phyloP scores from a whole-genome alignment of 352 stramenopile genomes.

The Hyphochytrium catenoides region DNA sequence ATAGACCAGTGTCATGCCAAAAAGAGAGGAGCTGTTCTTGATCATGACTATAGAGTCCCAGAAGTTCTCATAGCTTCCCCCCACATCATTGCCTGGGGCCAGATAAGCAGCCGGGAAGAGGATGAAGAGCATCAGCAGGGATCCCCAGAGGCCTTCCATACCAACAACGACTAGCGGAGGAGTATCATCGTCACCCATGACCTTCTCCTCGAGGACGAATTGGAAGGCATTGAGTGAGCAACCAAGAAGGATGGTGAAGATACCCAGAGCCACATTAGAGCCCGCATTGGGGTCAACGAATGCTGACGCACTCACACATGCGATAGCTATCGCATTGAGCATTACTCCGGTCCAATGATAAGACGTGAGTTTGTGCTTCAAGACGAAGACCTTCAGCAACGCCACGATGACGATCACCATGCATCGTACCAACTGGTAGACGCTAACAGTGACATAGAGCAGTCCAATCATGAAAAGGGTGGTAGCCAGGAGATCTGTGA shows the following conservation, averaged over 20 bases:
- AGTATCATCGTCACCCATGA: constrained; percentile 35
- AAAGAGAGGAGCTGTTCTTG: constrained; percentile 4
- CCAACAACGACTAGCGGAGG: constrained; percentile 54
- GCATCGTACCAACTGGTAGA: constrained; percentile 44
- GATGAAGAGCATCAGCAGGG: constrained; percentile 33
- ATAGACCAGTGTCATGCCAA: constrained; percentile 20
- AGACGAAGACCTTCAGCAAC: constrained; percentile 50
- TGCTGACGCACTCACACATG: constrained; percentile 34
- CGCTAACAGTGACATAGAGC: constrained; percentile 21
- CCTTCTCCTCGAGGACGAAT: constrained; percentile 68
- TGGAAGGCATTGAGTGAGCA: constrained; percentile 43
- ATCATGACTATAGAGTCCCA: constrained; percentile 8
- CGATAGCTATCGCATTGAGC: constrained; percentile 46
- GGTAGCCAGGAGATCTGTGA: constrained; percentile 44
- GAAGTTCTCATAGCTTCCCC: constrained; percentile 24
- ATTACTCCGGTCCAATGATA: constrained; percentile 58
- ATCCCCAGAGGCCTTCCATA: constrained; percentile 63
- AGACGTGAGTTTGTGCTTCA: constrained; percentile 20
- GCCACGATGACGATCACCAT: constrained; percentile 62
- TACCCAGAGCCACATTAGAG: constrained; percentile 20
- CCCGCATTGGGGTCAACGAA: constrained; percentile 7
- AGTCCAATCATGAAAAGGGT: constrained; percentile 50
- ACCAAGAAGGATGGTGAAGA: constrained; percentile 36
- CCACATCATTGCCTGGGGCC: constrained; percentile 40
- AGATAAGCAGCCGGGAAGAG: constrained; percentile 36